These are phyloP conservation scores for apple (Malus domestica) DNA, from an alignment of 306 rosid genomes.

Conservation along the genomic window DNA sequence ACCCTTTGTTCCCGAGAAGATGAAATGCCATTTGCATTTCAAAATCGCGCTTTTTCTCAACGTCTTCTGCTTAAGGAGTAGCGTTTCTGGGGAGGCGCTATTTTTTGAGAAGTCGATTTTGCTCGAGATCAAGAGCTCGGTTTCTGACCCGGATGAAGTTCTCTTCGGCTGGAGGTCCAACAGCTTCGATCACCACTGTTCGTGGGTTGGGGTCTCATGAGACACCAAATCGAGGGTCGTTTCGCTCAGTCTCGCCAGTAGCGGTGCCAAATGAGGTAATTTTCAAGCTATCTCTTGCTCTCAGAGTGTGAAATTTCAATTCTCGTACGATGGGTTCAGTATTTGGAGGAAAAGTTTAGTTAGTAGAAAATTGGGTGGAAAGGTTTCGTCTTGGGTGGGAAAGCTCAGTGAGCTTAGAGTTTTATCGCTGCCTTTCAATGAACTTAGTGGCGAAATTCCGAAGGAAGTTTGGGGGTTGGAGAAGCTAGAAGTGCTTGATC, in stretches of 20 bases:
- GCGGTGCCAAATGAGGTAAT: constrained; percentile 17
- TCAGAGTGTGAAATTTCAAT: constrained; percentile 8
- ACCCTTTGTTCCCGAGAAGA: not conserved
- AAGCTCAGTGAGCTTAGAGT: constrained; percentile 23
- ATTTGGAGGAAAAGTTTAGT: constrained; percentile 9
- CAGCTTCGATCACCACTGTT: constrained; percentile 22
- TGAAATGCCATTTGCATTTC: constrained; percentile 16
- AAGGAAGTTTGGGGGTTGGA: constrained; percentile 22
- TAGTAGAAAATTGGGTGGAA: constrained; percentile 13
- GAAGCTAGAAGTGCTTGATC: constrained; percentile 35
- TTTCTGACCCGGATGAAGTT: constrained; percentile 21
- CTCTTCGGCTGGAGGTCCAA: constrained; percentile 16
- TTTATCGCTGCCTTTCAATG: constrained; percentile 21
- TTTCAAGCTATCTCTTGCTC: constrained; percentile 20
- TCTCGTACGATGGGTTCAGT: constrained; percentile 1
- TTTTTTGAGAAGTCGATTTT: constrained; percentile 16
- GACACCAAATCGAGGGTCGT: constrained; percentile 16
- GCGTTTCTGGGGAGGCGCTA: not conserved
- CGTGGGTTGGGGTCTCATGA: constrained; percentile 29
- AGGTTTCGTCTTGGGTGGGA: constrained; percentile 25
- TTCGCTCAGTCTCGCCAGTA: constrained; percentile 11
- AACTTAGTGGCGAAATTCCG: constrained; percentile 23
- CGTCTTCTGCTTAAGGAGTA: not conserved
- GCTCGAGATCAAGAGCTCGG: constrained; percentile 22
- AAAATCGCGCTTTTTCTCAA: constrained; percentile 1